Conservation (phyloP, 805 yeast species). For the Jamesozyma piceae region DNA sequence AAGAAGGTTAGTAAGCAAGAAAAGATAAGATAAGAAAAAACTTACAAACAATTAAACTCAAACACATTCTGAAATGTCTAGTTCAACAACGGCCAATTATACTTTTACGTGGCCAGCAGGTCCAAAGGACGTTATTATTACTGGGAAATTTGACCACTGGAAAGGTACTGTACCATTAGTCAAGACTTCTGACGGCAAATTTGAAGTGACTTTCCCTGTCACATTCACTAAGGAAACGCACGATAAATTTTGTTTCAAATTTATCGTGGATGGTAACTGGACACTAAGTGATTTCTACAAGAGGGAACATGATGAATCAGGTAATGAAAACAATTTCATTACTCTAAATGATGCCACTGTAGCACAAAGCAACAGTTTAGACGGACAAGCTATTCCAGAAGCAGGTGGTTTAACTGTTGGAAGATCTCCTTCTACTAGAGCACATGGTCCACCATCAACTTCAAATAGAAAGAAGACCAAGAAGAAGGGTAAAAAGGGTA, state of each 20-base stretch:
- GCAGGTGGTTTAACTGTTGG: conserved; percentile 36
- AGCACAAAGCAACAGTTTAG: conserved; percentile 17
- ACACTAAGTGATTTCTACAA: conserved; percentile 32
- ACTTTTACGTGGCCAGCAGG: conserved; percentile 41
- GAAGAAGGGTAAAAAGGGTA: conserved; percentile 8
- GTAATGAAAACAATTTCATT: conserved; percentile 33
- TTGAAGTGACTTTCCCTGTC: conserved; percentile 50
- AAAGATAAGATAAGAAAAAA: too few relatives aligned
- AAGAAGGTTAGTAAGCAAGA: too few relatives aligned
- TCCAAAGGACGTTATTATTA: conserved; percentile 48
- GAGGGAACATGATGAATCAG: conserved; percentile 37
- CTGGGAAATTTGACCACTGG: conserved; percentile 70
- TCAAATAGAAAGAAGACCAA: conserved; percentile 9
- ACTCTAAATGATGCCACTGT: conserved; percentile 8
- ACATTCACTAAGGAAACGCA: conserved; percentile 25
- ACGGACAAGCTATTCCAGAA: conserved; percentile 36
- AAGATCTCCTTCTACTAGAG: neutral
- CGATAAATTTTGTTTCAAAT: conserved; percentile 40
- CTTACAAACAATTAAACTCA: too few relatives aligned
- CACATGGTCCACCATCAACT: conserved; percentile 6
- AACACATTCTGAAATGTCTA: neutral
- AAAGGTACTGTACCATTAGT: conserved; percentile 49
- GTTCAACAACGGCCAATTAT: conserved; percentile 2
- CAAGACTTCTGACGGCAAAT: conserved; percentile 41
- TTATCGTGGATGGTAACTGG: conserved; percentile 68